Evolutionary conservation across 169 alveolate species (phyloP), one percentile per base, ranked within the genome.

Genomic region (Cryptosporidium parvum): DNA sequence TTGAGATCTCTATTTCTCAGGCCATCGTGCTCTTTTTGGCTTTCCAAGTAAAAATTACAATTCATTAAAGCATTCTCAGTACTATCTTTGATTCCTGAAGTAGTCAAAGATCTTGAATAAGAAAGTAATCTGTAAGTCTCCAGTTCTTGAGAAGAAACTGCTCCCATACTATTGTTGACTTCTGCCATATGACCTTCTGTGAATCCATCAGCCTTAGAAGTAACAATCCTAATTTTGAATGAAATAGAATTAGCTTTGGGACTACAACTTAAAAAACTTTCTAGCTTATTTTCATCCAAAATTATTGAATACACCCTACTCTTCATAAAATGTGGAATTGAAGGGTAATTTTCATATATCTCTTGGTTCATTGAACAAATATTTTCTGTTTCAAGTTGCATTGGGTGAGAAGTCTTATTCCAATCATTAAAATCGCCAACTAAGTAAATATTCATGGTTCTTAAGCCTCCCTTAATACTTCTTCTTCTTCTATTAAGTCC

Each of bases 391-490:
- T 92, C 94, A 18, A 91, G 85, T 23, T 37, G 52, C 61, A 92
- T 89, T 14, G 91, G 93, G 85, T 92, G 93, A 42, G 93, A 85
- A 37, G 91, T 52, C 61, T 92, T 85, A 67, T 92, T 75, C 95
- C 95, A 93, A 80, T 65, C 72, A 91, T 93, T 93, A 86, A 93
- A 93, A 65, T 84, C 94, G 1, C 95, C 95, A 8, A 93, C 91
- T 51, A 93, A 91, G 61, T 56, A 92, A 31, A 86, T 93, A 29
- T 51, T 73, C 62, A 73, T 35, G 18, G 26, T 70, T 58, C 70
- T 52, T 37, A 42, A 37, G 8, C 52, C 70, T 29, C 48, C 89
- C 45, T 45, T 31, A 3, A 80, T 80, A 16, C 37, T 42, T n/a
- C 68, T 21, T 10, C 75, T 65, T 33, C 75, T 65, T 53, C 75